Conservation (phyloP, 2,329 filamentous ascomycete genomes). For the Trichoderma koningiopsis region DNA sequence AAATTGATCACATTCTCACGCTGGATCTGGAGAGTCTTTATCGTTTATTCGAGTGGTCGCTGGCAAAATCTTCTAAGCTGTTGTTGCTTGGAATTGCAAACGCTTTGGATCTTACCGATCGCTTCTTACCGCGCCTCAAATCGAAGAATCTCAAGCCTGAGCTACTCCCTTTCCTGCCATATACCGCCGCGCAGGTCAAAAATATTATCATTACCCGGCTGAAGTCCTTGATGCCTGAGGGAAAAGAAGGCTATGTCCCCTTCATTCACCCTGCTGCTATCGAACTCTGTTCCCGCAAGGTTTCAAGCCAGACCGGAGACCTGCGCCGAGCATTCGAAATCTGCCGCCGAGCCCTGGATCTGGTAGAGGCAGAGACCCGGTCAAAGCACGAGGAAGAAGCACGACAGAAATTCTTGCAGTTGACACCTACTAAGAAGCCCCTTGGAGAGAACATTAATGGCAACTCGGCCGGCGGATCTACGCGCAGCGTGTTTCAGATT, state of each 20-base stretch:
- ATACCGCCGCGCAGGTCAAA: slow-evolving; percentile 84
- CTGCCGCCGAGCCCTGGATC: slow-evolving; percentile 82
- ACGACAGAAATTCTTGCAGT: slow-evolving; percentile 57
- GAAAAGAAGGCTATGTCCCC: slow-evolving; percentile 66
- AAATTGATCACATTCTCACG: slow-evolving; percentile 91
- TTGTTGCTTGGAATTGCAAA: slow-evolving; percentile 93
- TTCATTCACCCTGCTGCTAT: slow-evolving; percentile 94
- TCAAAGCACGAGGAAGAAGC: slow-evolving; percentile 68
- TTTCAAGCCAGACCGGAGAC: slow-evolving; percentile 91
- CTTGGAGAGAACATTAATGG: slow-evolving; percentile 80
- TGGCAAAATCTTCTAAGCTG: slow-evolving; percentile 77
- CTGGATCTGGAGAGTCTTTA: slow-evolving; percentile 88
- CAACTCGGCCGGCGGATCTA: slow-evolving; percentile 43
- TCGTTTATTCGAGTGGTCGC: slow-evolving; percentile 93
- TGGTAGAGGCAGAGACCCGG: slow-evolving; percentile 83
- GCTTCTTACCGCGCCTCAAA: slow-evolving; percentile 91
- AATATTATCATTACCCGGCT: slow-evolving; percentile 83
- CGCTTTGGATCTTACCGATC: slow-evolving; percentile 90
- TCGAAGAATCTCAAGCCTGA: slow-evolving; percentile 88
- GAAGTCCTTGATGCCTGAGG: slow-evolving; percentile 67
- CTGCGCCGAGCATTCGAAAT: slow-evolving; percentile 95
- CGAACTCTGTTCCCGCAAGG: slow-evolving; percentile 90
- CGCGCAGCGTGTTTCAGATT: slow-evolving; percentile 50
- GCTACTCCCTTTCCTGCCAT: slow-evolving; percentile 88
- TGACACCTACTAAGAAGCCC: slow-evolving; percentile 73